These are phyloP conservation scores for Vitis hybrid DNA, from an alignment of 177 flowering plant genomes.

Conservation along the genomic window DNA sequence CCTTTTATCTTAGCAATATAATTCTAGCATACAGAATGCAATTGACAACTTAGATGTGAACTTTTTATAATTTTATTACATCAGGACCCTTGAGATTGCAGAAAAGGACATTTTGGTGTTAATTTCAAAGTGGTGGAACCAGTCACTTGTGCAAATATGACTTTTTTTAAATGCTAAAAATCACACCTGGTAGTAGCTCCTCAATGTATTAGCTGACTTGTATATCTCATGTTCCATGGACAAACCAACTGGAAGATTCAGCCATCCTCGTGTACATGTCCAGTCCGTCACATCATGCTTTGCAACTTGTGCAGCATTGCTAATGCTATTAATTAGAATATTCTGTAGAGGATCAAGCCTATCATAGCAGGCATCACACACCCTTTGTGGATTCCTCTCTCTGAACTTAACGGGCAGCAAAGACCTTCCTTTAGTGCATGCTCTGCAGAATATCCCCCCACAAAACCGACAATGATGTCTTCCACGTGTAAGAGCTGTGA, in stretches of 20 bases:
- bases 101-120: not conserved
- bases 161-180: not conserved
- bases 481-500: constrained; percentile 83
- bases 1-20: not conserved
- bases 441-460: constrained; percentile 88
- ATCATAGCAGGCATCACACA: constrained; percentile 90
- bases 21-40: not conserved
- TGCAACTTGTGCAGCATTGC: constrained; percentile 86
- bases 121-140: not conserved
- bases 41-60: not conserved
- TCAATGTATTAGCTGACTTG: constrained; percentile 73
- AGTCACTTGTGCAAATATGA: not conserved
- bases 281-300: constrained; percentile 94
- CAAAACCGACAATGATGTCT: constrained; percentile 97
- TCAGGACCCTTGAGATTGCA: not conserved
- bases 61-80: not conserved
- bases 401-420: constrained; percentile 85
- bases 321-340: constrained; percentile 69
- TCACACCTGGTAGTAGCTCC: constrained; percentile 75
- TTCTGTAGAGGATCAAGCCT: constrained; percentile 90
- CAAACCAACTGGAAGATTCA: constrained; percentile 87
- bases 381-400: constrained; percentile 92
- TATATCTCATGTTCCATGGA: constrained; percentile 97
- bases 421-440: constrained; percentile 85
- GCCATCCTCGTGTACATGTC: constrained; percentile 89